These are phyloP conservation scores for Pythium aquatile DNA, from an alignment of 352 stramenopile genomes.

Conservation along the genomic window DNA sequence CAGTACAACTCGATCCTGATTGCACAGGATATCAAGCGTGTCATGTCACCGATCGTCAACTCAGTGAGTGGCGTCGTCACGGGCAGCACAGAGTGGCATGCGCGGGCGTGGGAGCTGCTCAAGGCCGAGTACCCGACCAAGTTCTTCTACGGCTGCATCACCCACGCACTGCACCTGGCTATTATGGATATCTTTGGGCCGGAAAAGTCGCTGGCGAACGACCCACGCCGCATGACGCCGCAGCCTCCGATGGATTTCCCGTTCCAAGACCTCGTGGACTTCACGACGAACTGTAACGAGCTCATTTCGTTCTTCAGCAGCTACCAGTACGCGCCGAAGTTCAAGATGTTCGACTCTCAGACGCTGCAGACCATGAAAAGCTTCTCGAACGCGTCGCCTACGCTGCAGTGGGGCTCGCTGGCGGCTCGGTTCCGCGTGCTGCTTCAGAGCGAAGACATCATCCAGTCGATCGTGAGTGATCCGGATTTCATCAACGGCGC, in stretches of 20 bases:
- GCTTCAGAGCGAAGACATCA: constrained; percentile 60
- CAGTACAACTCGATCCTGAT: constrained; percentile 82
- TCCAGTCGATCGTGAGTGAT: constrained; percentile 75
- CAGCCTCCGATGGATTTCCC: constrained; percentile 72
- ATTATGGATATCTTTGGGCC: constrained; percentile 85
- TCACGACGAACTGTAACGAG: constrained; percentile 74
- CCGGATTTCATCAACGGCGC: constrained; percentile 50
- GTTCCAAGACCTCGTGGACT: constrained; percentile 75
- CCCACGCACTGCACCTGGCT: constrained; percentile 69
- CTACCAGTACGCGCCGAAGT: constrained; percentile 74
- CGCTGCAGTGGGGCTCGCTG: constrained; percentile 69
- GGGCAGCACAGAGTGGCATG: constrained; percentile 71
- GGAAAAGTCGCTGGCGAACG: constrained; percentile 67
- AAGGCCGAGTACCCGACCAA: constrained; percentile 83
- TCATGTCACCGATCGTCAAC: constrained; percentile 69
- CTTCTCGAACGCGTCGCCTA: constrained; percentile 58
- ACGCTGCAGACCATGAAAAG: constrained; percentile 76
- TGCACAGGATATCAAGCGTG: constrained; percentile 77
- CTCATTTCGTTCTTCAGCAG: constrained; percentile 79
- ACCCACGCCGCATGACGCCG: constrained; percentile 61
- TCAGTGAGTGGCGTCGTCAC: constrained; percentile 77
- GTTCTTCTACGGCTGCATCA: constrained; percentile 87
- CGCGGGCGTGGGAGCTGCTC: constrained; percentile 77
- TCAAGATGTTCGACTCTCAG: constrained; percentile 73
- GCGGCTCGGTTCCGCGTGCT: constrained; percentile 67